Evolutionary conservation across 805 yeast genomes (phyloP), one percentile per base, ranked within the genome.

Genomic region (Yarrowia bubula): DNA sequence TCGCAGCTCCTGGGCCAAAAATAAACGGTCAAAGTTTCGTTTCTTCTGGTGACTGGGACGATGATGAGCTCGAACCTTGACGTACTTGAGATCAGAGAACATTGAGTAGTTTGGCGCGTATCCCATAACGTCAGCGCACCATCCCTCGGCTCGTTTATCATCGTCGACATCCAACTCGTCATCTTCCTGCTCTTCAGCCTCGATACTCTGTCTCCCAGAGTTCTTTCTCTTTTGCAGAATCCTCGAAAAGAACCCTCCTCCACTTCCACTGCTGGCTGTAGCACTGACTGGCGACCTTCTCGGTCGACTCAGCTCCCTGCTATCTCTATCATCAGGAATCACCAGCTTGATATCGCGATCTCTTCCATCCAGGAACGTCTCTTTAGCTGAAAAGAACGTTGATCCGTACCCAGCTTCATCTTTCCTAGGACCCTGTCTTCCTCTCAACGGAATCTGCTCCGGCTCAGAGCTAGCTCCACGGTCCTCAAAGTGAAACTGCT

Each of bases 1-100:
- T n/a, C 46, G 33, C 13, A 76, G 69, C 65, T 75, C 75, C 68
- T 77, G 79, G 32, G 77, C 78, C 51, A 75, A 71, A 66, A 74
- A 75, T 22, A 73, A 67, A 22, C 73, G 71, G 44, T 68, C 72
- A 60, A 75, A 72, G 32, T 72, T 73, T 42, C 72, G 69, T 32
- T 69, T 55, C 62, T 67, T 60, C 58, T 75, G 51, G 43, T 58
- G 51, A 3, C 32, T 31, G 11, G 38, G 46, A 3, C 48, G 72
- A 17, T 70, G 70, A 60, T 74, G 76, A 9, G 77, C 70, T 15
- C 74, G 69, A 11, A 75, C 74, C 9, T 72, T 71, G 58, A 74
- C 70, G 67, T 76, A 76, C 63, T 72, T 73, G 31, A 75, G 75
- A 17, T 71, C 72, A 14, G 70, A 67, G 1, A 74, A 71, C 64